Evolutionary conservation across 148 eudicot species (phyloP).

Genomic region (Camellia granthamiana): DNA sequence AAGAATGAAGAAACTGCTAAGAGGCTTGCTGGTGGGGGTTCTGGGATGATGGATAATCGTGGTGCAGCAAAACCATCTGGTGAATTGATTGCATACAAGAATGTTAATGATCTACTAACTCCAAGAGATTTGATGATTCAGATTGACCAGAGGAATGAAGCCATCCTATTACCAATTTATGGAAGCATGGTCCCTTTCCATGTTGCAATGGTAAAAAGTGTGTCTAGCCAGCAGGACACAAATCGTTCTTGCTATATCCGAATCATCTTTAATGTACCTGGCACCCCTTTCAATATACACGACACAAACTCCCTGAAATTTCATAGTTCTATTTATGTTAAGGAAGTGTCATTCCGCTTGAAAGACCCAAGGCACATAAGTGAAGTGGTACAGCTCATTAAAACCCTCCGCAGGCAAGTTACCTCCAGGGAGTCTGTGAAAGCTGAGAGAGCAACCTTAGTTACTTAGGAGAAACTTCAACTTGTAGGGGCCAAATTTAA

Average conservation of each 20-base stretch:
- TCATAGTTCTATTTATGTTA: constrained; percentile 51
- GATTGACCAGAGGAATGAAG: constrained; percentile 56
- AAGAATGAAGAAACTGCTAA: constrained; percentile 76
- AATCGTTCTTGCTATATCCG: constrained; percentile 51
- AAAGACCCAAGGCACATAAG: constrained; percentile 60
- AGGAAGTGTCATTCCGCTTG: constrained; percentile 65
- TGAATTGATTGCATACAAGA: constrained; percentile 64
- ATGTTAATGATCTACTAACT: constrained; percentile 52
- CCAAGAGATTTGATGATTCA: constrained; percentile 66
- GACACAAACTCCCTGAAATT: constrained; percentile 51
- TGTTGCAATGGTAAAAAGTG: constrained; percentile 57
- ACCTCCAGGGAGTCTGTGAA: constrained; percentile 59
- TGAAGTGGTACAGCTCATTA: constrained; percentile 56
- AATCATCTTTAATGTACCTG: constrained; percentile 62
- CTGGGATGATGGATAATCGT: constrained; percentile 36
- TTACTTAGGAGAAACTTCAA: constrained; percentile 57
- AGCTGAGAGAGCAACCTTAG: constrained; percentile 70
- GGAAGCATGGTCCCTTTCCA: constrained; percentile 68
- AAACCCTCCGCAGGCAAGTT: constrained; percentile 50
- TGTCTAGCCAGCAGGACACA: constrained; percentile 62
- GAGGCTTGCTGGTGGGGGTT: constrained; percentile 56
- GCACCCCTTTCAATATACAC: constrained; percentile 52
- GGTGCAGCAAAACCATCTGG: constrained; percentile 35
- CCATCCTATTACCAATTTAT: constrained; percentile 54
- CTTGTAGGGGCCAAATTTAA: constrained; percentile 47